Base-by-base conservation (phyloP, 2,329 filamentous ascomycete genomes). In the Lecanicillium sp. region DNA sequence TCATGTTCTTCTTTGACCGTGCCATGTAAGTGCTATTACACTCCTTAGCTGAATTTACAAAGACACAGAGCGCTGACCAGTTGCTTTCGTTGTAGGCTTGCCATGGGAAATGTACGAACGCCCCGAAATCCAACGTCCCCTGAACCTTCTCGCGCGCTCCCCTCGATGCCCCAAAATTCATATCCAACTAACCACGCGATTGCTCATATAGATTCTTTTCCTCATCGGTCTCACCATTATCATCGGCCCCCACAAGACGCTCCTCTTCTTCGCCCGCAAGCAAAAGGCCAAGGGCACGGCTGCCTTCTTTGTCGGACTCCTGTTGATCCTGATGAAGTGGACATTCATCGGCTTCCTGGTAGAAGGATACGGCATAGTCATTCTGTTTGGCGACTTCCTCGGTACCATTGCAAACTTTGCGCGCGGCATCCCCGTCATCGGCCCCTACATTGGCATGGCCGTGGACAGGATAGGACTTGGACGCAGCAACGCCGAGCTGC, bases 1-100 rank as follows among this genome's bases (percentile, higher is more conserved):
- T 98, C 9, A 74, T 98, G 65, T 77, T 98, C 65, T 97, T 98
- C 70, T 98, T 98, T 69, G 92, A 98, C 66, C 80, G 92, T 49
- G 87, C 92, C 55, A 89, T 97, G 87, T 90, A 70, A 56, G 81
- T 33, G 17, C 10, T 17, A 33, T 33, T 10, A 29, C n/a, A n/a
- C n/a, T n/a, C n/a, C n/a, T n/a, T n/a, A n/a, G n/a, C n/a, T n/a
- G n/a, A n/a, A n/a, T n/a, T n/a, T n/a, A n/a, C n/a, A n/a, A n/a
- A n/a, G n/a, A n/a, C n/a, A n/a, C n/a, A n/a, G n/a, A n/a, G n/a
- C n/a, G n/a, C n/a, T n/a, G n/a, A n/a, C n/a, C n/a, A n/a, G n/a
- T n/a, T n/a, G n/a, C n/a, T n/a, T n/a, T 40, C 15, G 15, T 36
- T 40, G 29, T 7, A 92, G 86, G 79, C 79, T 98, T 41, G 90